Conservation (phyloP, 805 yeast genomes). For the Kluyveromyces aestuarii region DNA sequence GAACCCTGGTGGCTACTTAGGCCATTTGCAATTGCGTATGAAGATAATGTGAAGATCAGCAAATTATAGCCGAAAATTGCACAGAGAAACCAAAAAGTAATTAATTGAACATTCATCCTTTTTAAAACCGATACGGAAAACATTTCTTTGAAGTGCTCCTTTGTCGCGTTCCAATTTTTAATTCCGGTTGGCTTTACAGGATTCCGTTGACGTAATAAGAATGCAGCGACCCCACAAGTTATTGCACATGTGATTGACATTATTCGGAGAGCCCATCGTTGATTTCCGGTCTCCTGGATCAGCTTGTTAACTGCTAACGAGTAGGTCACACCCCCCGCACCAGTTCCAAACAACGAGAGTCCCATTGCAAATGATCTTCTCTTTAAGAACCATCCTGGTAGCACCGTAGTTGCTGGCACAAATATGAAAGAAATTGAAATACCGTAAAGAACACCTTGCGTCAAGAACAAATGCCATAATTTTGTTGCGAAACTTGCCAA, state of each 20-base stretch:
- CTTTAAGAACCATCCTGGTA: slow-evolving; percentile 66
- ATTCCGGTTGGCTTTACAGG: slow-evolving; percentile 25
- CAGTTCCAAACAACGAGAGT: slow-evolving; percentile 41
- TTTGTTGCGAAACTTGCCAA: slow-evolving; percentile 51
- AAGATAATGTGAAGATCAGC: slow-evolving; percentile 38
- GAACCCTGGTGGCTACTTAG: slow-evolving; percentile 35
- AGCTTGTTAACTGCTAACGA: slow-evolving; percentile 35
- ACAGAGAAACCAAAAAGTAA: slow-evolving; percentile 31
- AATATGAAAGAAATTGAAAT: slow-evolving; percentile 42
- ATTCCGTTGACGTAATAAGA: slow-evolving; percentile 39
- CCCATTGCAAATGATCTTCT: slow-evolving; percentile 50
- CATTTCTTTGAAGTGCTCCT: slow-evolving; percentile 26
- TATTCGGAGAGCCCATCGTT: slow-evolving; percentile 40
- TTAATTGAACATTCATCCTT: slow-evolving; percentile 26
- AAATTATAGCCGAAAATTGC: slow-evolving; percentile 35
- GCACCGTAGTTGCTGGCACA: slow-evolving; percentile 47
- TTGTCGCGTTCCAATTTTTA: slow-evolving; percentile 19
- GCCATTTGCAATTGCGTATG: slow-evolving; percentile 42
- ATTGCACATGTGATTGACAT: slow-evolving; percentile 34
- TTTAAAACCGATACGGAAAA: slow-evolving; percentile 27
- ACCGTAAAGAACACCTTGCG: slow-evolving; percentile 62
- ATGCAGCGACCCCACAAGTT: slow-evolving; percentile 31
- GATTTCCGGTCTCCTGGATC: slow-evolving; percentile 33
- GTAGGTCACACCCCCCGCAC: slow-evolving; percentile 41
- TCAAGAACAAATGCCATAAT: slow-evolving; percentile 56